Percentiles rank a stretch among this genome's conserved stretches.
Evolutionary conservation across 2,329 filamentous ascomycete genomes (phyloP).

Genomic region (Lanzia echinophila): DNA sequence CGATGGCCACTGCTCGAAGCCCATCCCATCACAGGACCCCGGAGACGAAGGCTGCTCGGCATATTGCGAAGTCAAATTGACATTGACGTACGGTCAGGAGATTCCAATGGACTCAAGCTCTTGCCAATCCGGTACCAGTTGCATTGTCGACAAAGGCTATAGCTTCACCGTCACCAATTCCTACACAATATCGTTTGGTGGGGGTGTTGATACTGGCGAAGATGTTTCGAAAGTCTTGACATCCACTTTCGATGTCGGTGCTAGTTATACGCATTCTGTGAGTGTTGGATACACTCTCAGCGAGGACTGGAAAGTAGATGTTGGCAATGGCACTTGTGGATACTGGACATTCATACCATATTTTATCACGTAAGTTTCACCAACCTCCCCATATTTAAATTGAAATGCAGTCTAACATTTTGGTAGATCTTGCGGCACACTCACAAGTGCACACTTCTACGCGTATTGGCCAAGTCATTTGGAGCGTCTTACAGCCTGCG

Average conservation of each 20-base stretch:
- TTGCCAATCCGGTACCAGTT: background rate
- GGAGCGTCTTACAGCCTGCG: background rate
- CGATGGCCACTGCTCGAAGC: background rate
- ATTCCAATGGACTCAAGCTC: background rate
- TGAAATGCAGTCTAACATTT: background rate
- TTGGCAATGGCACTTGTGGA: background rate
- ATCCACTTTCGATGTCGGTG: background rate
- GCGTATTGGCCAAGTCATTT: background rate
- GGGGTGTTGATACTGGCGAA: background rate
- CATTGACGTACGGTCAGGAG: background rate
- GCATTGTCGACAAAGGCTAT: background rate
- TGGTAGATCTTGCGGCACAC: background rate
- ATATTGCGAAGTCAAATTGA: background rate
- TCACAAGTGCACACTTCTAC: background rate
- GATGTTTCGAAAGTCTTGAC: background rate
- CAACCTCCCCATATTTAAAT: background rate
- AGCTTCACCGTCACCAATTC: background rate
- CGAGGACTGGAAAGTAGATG: background rate
- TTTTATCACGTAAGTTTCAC: background rate
- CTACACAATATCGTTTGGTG: background rate
- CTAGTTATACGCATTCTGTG: background rate
- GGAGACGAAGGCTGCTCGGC: background rate
- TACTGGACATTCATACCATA: constrained; percentile 2
- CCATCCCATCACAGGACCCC: background rate
- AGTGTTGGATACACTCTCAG: background rate